Evolutionary conservation across 176 grass and related monocot genomes (phyloP).

Genomic region (Oryza longistaminata): DNA sequence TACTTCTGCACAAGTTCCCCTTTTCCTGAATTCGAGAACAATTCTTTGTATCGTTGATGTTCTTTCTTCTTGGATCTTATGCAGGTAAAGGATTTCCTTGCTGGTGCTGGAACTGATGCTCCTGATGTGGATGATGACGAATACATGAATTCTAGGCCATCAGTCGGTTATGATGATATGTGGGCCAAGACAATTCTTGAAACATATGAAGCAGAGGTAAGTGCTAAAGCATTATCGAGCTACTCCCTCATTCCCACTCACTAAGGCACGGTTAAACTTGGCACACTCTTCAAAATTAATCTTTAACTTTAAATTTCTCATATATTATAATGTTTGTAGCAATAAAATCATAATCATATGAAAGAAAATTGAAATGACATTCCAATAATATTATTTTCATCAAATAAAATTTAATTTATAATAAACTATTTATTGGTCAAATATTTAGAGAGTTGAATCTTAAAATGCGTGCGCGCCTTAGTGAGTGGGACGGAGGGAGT

Average conservation of each 20-base stretch:
- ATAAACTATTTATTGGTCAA: too few species aligned
- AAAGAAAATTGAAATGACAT: too few species aligned
- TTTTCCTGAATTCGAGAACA: constrained; percentile 28
- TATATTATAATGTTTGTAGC: too few species aligned
- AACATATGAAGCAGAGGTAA: constrained; percentile 84
- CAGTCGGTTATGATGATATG: constrained; percentile 94
- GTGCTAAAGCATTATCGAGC: constrained; percentile 26
- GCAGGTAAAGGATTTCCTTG: constrained; percentile 98
- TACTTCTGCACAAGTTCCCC: neutral
- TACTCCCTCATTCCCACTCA: neutral
- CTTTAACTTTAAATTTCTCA: too few species aligned
- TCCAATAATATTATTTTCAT: too few species aligned
- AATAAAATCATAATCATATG: too few species aligned
- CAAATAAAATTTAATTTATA: too few species aligned
- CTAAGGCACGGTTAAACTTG: too few species aligned
- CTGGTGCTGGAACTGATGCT: constrained; percentile 97
- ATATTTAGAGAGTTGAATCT: too few species aligned
- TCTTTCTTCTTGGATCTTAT: constrained; percentile 35
- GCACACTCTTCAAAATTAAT: too few species aligned
- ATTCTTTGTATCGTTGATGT: neutral
- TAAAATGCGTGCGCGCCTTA: too few species aligned
- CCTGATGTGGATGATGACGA: constrained; percentile 99
- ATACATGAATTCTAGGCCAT: constrained; percentile 87
- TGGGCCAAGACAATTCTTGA: constrained; percentile 99
- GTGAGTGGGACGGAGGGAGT: too few species aligned